phyloP scores from a whole-genome alignment of 2,329 filamentous ascomycete species.

The Leptographium flavum region DNA sequence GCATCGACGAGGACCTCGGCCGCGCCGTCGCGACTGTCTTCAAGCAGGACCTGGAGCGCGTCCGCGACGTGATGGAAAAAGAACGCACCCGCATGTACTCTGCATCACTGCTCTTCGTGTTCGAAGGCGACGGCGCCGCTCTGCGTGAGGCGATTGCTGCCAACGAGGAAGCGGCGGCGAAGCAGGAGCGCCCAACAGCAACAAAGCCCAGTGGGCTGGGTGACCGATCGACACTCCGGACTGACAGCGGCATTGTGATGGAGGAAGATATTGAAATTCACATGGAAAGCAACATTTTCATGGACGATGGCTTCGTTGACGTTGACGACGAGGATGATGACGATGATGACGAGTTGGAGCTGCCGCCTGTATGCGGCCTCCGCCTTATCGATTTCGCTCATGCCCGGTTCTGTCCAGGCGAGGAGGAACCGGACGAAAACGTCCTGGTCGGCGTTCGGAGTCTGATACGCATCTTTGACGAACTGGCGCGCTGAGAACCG shows the following conservation, averaged over 20 bases:
- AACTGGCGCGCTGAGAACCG: conserved; percentile 31
- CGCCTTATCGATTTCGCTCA: conserved; percentile 97
- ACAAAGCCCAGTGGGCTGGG: too few relatives aligned
- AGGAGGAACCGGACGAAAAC: conserved; percentile 82
- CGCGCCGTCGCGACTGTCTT: conserved; percentile 40
- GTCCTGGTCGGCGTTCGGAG: conserved; percentile 59
- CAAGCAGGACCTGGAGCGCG: conserved; percentile 33
- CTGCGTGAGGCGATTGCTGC: conserved; percentile 38
- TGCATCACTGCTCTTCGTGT: conserved; percentile 46
- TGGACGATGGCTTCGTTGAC: conserved; percentile 32
- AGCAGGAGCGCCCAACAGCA: conserved; percentile 9
- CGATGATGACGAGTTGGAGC: conserved; percentile 21
- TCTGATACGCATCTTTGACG: conserved; percentile 55
- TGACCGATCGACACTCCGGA: conserved; percentile 25
- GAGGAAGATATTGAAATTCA: conserved; percentile 23
- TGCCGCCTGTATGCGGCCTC: conserved; percentile 58
- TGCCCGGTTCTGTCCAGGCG: conserved; percentile 65
- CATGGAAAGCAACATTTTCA: conserved; percentile 38
- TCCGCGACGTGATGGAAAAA: conserved; percentile 36
- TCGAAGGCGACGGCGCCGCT: conserved; percentile 46
- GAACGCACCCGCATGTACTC: conserved; percentile 53
- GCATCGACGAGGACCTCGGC: conserved; percentile 45
- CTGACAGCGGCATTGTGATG: conserved; percentile 42
- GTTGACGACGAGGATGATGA: conserved; percentile 15
- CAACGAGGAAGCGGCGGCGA: conserved; percentile 18